Evolutionary conservation across 225 moss, liverwort and hornwort species (phyloP).

Genomic region (Pseudisothecium myosuroides): DNA sequence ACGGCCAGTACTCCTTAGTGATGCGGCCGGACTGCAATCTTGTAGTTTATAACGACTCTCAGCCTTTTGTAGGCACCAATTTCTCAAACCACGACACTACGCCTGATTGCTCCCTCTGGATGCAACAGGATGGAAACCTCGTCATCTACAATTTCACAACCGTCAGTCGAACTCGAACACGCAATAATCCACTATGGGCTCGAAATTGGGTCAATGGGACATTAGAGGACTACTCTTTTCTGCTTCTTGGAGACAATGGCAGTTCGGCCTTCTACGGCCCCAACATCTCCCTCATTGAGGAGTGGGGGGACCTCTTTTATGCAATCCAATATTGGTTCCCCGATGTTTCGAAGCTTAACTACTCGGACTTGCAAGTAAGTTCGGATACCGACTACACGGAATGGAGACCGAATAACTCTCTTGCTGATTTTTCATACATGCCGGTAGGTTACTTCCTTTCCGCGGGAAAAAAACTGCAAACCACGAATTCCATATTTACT

Average conservation of each 20-base stretch:
- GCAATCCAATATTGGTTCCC: accelerated
- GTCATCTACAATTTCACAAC: neutral
- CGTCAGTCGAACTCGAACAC: neutral
- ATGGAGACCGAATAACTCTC: neutral
- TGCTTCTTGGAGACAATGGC: neutral
- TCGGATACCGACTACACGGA: neutral
- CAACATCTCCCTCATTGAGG: too few species aligned
- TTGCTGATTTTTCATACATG: neutral
- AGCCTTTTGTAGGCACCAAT: neutral
- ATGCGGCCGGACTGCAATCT: neutral
- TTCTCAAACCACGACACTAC: neutral
- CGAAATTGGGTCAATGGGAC: too few species aligned
- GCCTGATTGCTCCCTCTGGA: neutral
- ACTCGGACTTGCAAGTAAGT: too few species aligned
- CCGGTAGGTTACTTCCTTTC: neutral
- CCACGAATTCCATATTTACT: neutral
- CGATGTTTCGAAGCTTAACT: accelerated
- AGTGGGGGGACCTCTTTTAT: neutral
- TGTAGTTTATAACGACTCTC: neutral
- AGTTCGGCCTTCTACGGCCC: neutral
- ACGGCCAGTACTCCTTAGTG: neutral
- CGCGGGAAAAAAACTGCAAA: neutral
- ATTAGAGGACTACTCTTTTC: too few species aligned
- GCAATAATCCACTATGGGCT: too few species aligned
- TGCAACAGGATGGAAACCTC: neutral